These are phyloP conservation scores for Zygosaccharomyces kombuchaensis DNA, from an alignment of 805 yeast genomes.

Conservation along the genomic window DNA sequence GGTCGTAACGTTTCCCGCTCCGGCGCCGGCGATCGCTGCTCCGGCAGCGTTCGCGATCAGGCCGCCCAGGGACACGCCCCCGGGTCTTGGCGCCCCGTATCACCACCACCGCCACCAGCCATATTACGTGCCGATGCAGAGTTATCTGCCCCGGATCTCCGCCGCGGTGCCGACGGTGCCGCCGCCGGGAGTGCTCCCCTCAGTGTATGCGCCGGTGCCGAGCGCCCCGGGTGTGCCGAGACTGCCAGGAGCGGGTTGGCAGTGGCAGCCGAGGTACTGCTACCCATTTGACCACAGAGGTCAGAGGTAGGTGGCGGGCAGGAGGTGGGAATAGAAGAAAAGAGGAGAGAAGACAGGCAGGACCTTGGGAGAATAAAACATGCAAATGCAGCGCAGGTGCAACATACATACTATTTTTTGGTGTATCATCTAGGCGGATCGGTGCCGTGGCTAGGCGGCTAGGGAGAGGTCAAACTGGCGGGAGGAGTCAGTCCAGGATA, in stretches of 20 bases:
- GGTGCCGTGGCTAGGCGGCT: too few species aligned
- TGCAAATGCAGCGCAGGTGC: too few species aligned
- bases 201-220: conserved; percentile 13
- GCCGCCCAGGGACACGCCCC: conserved; percentile 1
- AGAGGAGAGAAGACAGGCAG: too few species aligned
- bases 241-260: conserved; percentile 2
- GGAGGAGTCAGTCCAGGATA: too few species aligned
- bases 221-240: conserved; percentile 1
- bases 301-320: background rate
- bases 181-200: conserved; percentile 11
- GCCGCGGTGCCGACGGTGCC: conserved; percentile 8
- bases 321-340: too few species aligned
- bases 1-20: too few species aligned
- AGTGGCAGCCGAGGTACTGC: conserved; percentile 2
- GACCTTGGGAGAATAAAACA: too few species aligned
- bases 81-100: conserved; percentile 11
- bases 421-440: too few species aligned
- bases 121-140: conserved; percentile 2
- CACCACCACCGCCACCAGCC: conserved; percentile 25
- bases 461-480: too few species aligned
- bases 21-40: too few species aligned
- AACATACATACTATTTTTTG: too few species aligned
- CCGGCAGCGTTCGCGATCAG: background rate
- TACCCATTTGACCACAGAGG: conserved; percentile 2
- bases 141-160: conserved; percentile 3